Evolutionary conservation across 2,329 filamentous ascomycete species (phyloP).

Genomic region (Cryoendolithus antarcticus): DNA sequence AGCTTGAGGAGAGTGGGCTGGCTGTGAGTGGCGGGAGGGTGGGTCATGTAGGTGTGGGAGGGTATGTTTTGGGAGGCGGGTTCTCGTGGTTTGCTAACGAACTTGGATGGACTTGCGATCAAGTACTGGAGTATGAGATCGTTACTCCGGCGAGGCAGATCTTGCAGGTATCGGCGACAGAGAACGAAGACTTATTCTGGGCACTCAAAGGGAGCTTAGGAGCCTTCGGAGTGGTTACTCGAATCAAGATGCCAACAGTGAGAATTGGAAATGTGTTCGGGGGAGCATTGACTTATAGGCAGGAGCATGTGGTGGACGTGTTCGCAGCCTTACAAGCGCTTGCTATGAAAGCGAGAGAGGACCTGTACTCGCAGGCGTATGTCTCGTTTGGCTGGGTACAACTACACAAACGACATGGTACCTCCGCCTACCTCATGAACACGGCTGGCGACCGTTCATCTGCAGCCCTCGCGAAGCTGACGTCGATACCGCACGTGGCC

Average conservation of each 20-base stretch:
- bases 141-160: constrained; percentile 14
- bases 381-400: constrained; percentile 11
- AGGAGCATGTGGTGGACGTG: constrained; percentile 6
- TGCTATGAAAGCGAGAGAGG: too few relatives aligned
- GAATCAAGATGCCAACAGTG: constrained; percentile 12
- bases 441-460: constrained; percentile 6
- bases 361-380: constrained; percentile 8
- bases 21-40: constrained; percentile 34
- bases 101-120: constrained; percentile 37
- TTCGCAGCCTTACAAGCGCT: too few relatives aligned
- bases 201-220: constrained; percentile 14
- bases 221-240: constrained; percentile 17
- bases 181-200: constrained; percentile 17
- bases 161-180: constrained; percentile 8
- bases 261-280: constrained; percentile 16
- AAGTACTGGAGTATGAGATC: constrained; percentile 12
- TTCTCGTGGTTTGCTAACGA: constrained; percentile 36
- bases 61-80: constrained; percentile 34
- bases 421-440: constrained; percentile 10
- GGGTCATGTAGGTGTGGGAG: constrained; percentile 32
- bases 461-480: constrained; percentile 7
- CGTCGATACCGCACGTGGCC: constrained; percentile 6
- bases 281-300: constrained; percentile 9
- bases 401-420: constrained; percentile 7
- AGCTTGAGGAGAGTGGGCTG: constrained; percentile 28